A percentile compares a stretch with the other conserved stretches of the same genome.
phyloP scores from a whole-genome alignment of 768 basidiomycete species.

The Steccherinum ochraceum region DNA sequence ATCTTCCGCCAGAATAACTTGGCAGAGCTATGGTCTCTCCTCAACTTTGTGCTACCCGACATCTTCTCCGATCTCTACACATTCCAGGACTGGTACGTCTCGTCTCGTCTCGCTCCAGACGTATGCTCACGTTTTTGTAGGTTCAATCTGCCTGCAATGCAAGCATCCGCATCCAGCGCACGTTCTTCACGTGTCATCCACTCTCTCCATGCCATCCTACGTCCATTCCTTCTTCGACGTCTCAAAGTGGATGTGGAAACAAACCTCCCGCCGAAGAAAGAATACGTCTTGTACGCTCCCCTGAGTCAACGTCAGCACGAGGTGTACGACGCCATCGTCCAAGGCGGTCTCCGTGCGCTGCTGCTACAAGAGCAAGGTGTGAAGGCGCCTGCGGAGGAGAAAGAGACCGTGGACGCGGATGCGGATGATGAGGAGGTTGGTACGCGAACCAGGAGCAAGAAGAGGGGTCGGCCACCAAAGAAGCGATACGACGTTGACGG shows the following conservation, averaged over 20 bases:
- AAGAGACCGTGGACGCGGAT: conserved; percentile 15
- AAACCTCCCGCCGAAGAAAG: conserved; percentile 84
- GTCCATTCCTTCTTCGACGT: conserved; percentile 90
- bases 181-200: conserved; percentile 65
- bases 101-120: conserved; percentile 11
- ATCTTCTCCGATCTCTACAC: conserved; percentile 85
- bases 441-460: conserved; percentile 11
- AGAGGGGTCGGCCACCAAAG: conserved; percentile 20
- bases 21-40: conserved; percentile 87
- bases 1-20: conserved; percentile 72
- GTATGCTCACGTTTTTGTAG: conserved; percentile 33
- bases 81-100: conserved; percentile 79
- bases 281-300: conserved; percentile 91
- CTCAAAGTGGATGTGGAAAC: conserved; percentile 82
- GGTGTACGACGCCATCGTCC: conserved; percentile 75
- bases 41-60: conserved; percentile 94
- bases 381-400: conserved; percentile 27
- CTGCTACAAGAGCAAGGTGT: conserved; percentile 31
- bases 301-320: conserved; percentile 78
- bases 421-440: conserved; percentile 24
- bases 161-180: conserved; percentile 46
- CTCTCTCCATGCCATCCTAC: conserved; percentile 83
- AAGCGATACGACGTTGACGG: conserved; percentile 44
- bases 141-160: conserved; percentile 68
- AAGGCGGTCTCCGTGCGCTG: conserved; percentile 61